Conservation (phyloP, 2,329 filamentous ascomycete genomes). For the Podosphaera fusca region DNA sequence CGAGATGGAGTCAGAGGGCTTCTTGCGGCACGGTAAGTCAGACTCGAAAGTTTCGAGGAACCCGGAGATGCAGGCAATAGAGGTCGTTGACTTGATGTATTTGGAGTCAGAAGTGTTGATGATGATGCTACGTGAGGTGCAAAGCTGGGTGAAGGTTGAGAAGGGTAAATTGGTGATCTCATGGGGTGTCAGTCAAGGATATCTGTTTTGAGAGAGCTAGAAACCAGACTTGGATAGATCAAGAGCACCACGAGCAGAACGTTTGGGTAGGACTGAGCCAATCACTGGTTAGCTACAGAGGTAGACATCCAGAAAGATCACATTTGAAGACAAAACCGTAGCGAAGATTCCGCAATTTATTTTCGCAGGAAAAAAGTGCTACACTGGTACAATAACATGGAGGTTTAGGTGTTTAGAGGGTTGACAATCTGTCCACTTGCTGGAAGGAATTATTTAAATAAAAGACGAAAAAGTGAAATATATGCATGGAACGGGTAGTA, state of each 20-base stretch:
- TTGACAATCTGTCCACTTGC: too few relatives aligned
- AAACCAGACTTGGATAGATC: slow-evolving; percentile 47
- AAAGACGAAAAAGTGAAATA: background rate
- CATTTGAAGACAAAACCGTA: too few relatives aligned
- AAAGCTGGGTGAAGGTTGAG: slow-evolving; percentile 2
- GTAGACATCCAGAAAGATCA: too few relatives aligned
- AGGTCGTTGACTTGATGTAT: slow-evolving; percentile 9
- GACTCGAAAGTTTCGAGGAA: slow-evolving; percentile 7
- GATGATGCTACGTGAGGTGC: slow-evolving; percentile 2
- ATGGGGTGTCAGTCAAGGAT: slow-evolving; percentile 1
- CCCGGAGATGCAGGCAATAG: slow-evolving; percentile 10
- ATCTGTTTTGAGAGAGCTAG: background rate
- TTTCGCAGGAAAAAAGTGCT: too few relatives aligned
- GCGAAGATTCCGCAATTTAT: too few relatives aligned
- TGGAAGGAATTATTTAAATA: background rate
- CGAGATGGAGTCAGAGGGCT: slow-evolving; percentile 11
- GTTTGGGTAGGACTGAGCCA: slow-evolving; percentile 23
- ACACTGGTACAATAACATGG: too few relatives aligned
- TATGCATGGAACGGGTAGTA: background rate
- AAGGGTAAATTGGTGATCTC: slow-evolving; percentile 6
- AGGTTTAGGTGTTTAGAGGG: too few relatives aligned
- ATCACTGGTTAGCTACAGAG: background rate
- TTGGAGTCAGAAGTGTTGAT: slow-evolving; percentile 8
- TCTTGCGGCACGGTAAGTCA: slow-evolving; percentile 9
- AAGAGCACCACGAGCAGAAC: slow-evolving; percentile 56